Percentiles rank a stretch among this genome's conserved stretches.
Conservation (phyloP, 768 basidiomycete genomes). For the Auricularia sp. region DNA sequence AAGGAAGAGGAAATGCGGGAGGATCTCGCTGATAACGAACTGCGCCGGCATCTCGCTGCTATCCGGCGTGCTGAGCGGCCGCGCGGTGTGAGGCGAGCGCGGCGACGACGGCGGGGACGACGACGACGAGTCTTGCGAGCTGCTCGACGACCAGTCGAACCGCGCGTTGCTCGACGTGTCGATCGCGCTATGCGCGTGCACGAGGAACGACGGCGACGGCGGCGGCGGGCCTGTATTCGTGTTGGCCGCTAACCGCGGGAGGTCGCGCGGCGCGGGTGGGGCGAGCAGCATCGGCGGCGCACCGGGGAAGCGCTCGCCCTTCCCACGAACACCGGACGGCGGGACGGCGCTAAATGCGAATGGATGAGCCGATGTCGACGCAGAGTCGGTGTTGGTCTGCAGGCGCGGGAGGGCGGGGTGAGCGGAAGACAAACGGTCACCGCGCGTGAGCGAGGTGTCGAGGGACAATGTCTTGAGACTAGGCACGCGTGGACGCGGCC, state of each 20-base stretch:
- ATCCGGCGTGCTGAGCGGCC: background rate
- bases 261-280: background rate
- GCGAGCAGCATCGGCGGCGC: background rate
- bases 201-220: too few species aligned
- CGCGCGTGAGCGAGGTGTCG: constrained; percentile 38
- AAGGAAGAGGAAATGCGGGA: constrained; percentile 83
- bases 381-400: constrained; percentile 20
- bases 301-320: background rate
- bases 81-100: background rate
- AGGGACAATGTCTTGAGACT: constrained; percentile 53
- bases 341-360: background rate
- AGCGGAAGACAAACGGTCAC: constrained; percentile 37
- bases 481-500: constrained; percentile 46
- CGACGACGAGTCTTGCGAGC: background rate
- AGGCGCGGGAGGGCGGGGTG: constrained; percentile 54
- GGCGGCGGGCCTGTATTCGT: too few species aligned
- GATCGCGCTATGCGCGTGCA: too few species aligned
- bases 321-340: background rate
- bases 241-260: background rate
- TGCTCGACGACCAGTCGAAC: constrained; percentile 2
- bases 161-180: background rate
- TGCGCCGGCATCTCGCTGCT: constrained; percentile 7
- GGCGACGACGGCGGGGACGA: background rate
- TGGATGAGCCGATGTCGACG: constrained; percentile 28
- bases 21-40: constrained; percentile 83